phyloP scores from a whole-genome alignment of 2,329 filamentous ascomycete species.

The Clonostachys chloroleuca region DNA sequence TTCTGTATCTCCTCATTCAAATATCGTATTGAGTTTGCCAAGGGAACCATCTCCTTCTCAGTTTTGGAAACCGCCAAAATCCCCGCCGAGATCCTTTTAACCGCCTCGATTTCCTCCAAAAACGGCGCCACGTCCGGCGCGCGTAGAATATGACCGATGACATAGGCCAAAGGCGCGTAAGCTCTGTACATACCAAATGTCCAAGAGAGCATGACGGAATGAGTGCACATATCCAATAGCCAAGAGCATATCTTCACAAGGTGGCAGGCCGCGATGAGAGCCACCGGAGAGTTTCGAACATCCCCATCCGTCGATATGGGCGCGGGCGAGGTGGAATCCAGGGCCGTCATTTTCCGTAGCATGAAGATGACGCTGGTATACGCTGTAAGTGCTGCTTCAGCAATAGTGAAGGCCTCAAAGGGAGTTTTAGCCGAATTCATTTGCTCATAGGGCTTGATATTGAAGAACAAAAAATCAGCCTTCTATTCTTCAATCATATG shows the following conservation, averaged over 20 bases:
- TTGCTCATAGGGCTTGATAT: conserved; percentile 14
- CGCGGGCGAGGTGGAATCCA: conserved; percentile 15
- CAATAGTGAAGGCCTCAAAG: conserved; percentile 16
- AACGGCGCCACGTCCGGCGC: conserved; percentile 7
- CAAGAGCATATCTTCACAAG: conserved; percentile 11
- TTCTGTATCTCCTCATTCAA: conserved; percentile 14
- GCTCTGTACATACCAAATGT: conserved; percentile 17
- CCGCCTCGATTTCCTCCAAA: conserved; percentile 10
- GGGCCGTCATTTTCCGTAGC: conserved; percentile 19
- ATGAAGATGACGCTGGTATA: conserved; percentile 24
- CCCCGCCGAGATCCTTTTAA: conserved; percentile 9
- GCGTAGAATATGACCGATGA: conserved; percentile 13
- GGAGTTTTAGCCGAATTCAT: conserved; percentile 7
- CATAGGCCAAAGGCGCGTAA: conserved; percentile 17
- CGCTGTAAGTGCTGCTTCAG: conserved; percentile 18
- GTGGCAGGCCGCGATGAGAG: conserved; percentile 14
- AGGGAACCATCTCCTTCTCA: conserved; percentile 15
- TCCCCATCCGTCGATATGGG: conserved; percentile 16
- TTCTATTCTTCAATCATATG: background rate
- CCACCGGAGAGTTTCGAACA: conserved; percentile 18
- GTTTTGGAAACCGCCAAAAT: conserved; percentile 9
- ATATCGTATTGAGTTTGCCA: conserved; percentile 15
- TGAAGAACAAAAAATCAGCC: background rate
- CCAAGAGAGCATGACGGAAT: conserved; percentile 13
- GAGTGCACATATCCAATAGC: conserved; percentile 11